These are phyloP conservation scores for Whalleya microplaca DNA, from an alignment of 2,329 filamentous ascomycete genomes.

Conservation along the genomic window DNA sequence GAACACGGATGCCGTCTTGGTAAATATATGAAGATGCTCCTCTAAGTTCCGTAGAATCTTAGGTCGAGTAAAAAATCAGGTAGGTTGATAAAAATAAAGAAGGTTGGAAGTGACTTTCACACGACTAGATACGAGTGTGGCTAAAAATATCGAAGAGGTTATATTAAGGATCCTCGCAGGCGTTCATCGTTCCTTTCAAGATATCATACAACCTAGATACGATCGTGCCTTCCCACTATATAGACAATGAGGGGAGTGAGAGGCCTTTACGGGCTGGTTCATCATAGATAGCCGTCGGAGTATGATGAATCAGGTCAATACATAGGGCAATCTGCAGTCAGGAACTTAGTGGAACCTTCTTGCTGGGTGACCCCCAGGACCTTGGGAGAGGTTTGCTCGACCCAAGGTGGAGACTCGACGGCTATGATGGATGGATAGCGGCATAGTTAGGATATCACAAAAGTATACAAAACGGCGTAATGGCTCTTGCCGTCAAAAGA, in stretches of 20 bases:
- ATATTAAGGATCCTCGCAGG: background rate
- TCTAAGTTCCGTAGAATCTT: background rate
- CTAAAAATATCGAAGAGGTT: background rate
- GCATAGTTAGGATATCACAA: slow-evolving; percentile 14
- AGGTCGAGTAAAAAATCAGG: background rate
- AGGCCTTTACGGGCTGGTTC: background rate
- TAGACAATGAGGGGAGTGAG: background rate
- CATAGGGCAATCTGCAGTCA: slow-evolving; percentile 1
- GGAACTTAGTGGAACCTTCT: slow-evolving; percentile 3
- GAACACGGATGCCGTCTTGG: background rate
- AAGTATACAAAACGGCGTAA: slow-evolving; percentile 14
- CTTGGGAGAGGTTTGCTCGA: background rate
- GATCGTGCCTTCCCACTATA: background rate
- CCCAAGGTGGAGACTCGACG: slow-evolving; percentile 8
- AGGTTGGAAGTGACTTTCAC: background rate
- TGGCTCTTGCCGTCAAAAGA: background rate
- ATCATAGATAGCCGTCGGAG: background rate
- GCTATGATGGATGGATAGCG: slow-evolving; percentile 12
- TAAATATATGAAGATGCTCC: background rate
- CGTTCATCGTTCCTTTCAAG: background rate
- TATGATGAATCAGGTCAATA: slow-evolving; percentile 3
- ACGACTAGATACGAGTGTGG: background rate
- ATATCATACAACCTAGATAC: background rate
- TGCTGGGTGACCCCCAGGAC: slow-evolving; percentile 3
- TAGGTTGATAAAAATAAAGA: background rate